Evolutionary conservation across 805 yeast genomes (phyloP).

Genomic region (Sugiyamaella americana): DNA sequence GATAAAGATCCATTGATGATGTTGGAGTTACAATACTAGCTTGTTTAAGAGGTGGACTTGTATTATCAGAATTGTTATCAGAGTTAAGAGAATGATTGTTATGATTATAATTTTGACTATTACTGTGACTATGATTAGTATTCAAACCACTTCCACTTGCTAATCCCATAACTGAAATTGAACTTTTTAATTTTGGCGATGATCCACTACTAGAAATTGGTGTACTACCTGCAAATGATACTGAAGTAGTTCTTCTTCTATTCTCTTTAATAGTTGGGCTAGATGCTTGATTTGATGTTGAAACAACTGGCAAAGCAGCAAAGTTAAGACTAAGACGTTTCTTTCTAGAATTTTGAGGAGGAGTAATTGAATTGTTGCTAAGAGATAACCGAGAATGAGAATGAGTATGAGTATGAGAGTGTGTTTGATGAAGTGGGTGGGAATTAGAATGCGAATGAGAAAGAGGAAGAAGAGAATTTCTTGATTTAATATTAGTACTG

Average conservation of each 20-base stretch:
- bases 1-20: constrained; percentile 17
- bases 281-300: constrained; percentile 6
- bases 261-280: background rate
- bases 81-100: no score
- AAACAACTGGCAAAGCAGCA: constrained; percentile 15
- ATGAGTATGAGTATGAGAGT: no score
- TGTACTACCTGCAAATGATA: background rate
- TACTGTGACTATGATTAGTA: constrained; percentile 2
- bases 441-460: no score
- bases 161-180: background rate
- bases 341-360: constrained; percentile 2
- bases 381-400: background rate
- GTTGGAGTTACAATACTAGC: constrained; percentile 8
- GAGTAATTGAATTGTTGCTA: constrained; percentile 1
- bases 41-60: constrained; percentile 2
- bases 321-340: constrained; percentile 19
- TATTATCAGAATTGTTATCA: background rate
- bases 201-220: background rate
- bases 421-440: no score
- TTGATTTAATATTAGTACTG: no score
- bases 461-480: no score
- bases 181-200: background rate
- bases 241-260: background rate
- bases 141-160: background rate
- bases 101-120: background rate